Evolutionary conservation across 805 yeast species (phyloP), one percentile per base, ranked within the genome.

Genomic region (Myxozyma neotropica): DNA sequence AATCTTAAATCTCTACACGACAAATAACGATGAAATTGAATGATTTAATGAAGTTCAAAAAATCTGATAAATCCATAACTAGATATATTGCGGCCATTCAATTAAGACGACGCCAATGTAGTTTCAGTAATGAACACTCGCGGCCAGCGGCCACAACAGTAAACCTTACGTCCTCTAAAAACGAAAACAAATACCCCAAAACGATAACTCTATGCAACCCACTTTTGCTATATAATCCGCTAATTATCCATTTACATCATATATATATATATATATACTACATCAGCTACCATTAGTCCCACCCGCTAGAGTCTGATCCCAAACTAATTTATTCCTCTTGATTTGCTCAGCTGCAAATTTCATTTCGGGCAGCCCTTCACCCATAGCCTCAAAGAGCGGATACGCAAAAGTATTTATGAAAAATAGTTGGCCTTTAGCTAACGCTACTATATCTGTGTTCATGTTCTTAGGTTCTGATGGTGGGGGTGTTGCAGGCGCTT

Each of bases 331-430:
- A 35, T 62, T 62, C 44, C 40, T 27, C 36, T 21, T 15, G 13
- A 57, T 36, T 33, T 61, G 45, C 24, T 44, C 57, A 2, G 63
- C 47, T 6, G 63, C 53, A 33, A 26, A 61, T 36, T 24, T 23
- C 31, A 87, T 77, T 56, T 83, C 82, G 1, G 90, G 91, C 33
- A 89, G 77, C 10, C 82, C 78, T 27, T 77, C 78, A 23, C 83
- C 80, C 23, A 90, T 81, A 66, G 83, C 85, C 46, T 75, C 73
- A 74, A 93, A 93, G 71, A 91, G 83, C 55, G 85, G 85, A 61
- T 77, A 83, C 3, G 96, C 97, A 78, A 89, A 92, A 17, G 89
- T 81, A 67, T 82, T 79, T 59, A 91, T 90, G 77, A 92, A 92
- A 70, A 89, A 89, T 33, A 89, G 73, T 74, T 92, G 97, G 17